phyloP scores from a whole-genome alignment of 352 stramenopile species.

The Elongisporangium anandrum region DNA sequence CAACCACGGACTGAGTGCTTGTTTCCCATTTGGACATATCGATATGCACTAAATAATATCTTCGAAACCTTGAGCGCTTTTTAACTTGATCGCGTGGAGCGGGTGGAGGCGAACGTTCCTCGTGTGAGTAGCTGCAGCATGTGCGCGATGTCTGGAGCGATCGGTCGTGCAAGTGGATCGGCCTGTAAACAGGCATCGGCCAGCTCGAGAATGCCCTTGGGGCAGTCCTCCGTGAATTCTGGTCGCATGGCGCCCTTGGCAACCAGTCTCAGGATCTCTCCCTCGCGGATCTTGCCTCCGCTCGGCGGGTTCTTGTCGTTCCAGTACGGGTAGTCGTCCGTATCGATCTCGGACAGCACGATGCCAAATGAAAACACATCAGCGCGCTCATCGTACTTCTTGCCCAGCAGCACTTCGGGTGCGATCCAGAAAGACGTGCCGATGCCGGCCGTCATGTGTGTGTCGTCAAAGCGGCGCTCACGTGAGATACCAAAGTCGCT shows the following conservation, averaged over 20 bases:
- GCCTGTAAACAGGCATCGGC: slow-evolving; percentile 23
- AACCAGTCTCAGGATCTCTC: slow-evolving; percentile 27
- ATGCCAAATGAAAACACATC: slow-evolving; percentile 35
- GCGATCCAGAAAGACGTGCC: slow-evolving; percentile 34
- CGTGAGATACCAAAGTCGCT: slow-evolving; percentile 63
- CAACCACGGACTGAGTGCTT: no score
- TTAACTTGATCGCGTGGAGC: not conserved
- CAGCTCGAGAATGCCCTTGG: slow-evolving; percentile 23
- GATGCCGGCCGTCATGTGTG: slow-evolving; percentile 26
- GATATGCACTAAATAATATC: not conserved
- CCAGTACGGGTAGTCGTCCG: slow-evolving; percentile 31
- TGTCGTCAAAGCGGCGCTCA: slow-evolving; percentile 23
- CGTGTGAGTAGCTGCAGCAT: slow-evolving; percentile 15
- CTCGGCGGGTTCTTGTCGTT: slow-evolving; percentile 12
- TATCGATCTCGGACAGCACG: slow-evolving; percentile 43
- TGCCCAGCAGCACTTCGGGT: slow-evolving; percentile 22
- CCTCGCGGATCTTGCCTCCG: slow-evolving; percentile 18
- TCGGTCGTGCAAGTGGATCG: slow-evolving; percentile 28
- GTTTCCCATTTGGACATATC: no score
- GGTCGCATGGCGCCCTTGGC: slow-evolving; percentile 21
- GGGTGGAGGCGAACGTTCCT: slow-evolving; percentile 4
- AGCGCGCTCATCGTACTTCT: slow-evolving; percentile 32
- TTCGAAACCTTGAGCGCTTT: not conserved
- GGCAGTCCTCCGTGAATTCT: slow-evolving; percentile 23
- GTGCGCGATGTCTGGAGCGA: slow-evolving; percentile 18